These are phyloP conservation scores for Plasmodium fragile DNA, from an alignment of 169 alveolate species.

Conservation along the genomic window DNA sequence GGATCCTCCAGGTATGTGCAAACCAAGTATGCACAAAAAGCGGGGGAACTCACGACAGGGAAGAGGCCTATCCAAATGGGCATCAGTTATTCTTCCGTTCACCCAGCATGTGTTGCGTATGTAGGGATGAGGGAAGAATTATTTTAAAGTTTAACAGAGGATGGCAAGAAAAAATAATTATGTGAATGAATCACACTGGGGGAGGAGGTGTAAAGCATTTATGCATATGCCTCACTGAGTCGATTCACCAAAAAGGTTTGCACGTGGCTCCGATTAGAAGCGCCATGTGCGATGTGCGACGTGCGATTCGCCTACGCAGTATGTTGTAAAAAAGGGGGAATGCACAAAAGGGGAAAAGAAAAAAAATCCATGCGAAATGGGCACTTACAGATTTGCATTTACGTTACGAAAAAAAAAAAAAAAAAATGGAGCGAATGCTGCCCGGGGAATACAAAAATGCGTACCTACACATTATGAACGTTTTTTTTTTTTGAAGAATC, in stretches of 20 bases:
- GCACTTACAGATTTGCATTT: background rate
- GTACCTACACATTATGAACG: background rate
- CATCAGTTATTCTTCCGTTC: background rate
- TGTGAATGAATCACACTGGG: background rate
- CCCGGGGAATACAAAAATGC: background rate
- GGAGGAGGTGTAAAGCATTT: background rate
- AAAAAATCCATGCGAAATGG: background rate
- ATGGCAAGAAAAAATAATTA: background rate
- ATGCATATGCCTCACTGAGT: background rate
- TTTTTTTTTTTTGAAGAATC: background rate
- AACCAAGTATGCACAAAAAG: background rate
- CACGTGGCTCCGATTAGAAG: background rate
- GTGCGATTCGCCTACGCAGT: background rate
- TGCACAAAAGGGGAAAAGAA: background rate
- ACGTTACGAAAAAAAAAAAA: slow-evolving; percentile 3
- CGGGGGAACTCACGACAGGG: background rate
- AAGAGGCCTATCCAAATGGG: background rate
- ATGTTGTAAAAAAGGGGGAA: background rate
- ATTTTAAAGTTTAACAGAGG: background rate
- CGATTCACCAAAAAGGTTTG: background rate
- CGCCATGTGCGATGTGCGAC: background rate
- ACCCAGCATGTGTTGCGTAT: background rate
- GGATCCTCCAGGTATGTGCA: background rate
- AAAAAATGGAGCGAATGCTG: background rate
- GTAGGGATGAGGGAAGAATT: background rate